Percentiles rank a stretch among this genome's conserved stretches.
Evolutionary conservation across 345 rosid genomes (phyloP).

Genomic region (Cardamine chenopodiifolia): DNA sequence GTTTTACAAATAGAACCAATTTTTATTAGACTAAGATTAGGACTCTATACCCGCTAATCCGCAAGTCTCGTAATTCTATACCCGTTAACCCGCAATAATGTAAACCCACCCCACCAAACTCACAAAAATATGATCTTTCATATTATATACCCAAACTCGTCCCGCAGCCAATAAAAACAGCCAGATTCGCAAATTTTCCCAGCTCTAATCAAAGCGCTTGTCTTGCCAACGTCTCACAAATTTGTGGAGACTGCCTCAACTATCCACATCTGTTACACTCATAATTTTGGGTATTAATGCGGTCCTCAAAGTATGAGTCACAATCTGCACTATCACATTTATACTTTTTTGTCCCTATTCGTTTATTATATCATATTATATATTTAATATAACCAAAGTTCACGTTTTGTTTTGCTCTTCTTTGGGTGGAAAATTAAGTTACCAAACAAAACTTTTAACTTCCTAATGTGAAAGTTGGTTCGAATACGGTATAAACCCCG

Average conservation of each 20-base stretch:
- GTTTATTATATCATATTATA: not conserved
- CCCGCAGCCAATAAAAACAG: no score
- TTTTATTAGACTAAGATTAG: no score
- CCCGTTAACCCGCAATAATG: no score
- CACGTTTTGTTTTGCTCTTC: not conserved
- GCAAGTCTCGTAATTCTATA: no score
- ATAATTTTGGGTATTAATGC: conserved; percentile 23
- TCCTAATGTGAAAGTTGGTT: not conserved
- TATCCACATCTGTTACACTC: conserved; percentile 37
- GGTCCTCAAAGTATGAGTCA: conserved; percentile 27
- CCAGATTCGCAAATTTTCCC: no score
- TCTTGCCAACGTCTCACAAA: conserved; percentile 27
- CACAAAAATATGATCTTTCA: no score
- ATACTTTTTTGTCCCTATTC: not conserved
- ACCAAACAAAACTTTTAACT: not conserved
- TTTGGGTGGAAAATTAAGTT: not conserved
- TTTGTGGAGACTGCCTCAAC: conserved; percentile 33
- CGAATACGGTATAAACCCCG: not conserved
- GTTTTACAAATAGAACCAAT: no score
- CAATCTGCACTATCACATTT: conserved; percentile 15
- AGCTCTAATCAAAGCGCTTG: no score
- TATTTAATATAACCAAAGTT: not conserved
- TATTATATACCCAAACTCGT: no score
- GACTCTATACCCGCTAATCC: no score
- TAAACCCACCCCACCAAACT: no score